Evolutionary conservation across 768 basidiomycete genomes (phyloP).

Genomic region (Russula abietina): DNA sequence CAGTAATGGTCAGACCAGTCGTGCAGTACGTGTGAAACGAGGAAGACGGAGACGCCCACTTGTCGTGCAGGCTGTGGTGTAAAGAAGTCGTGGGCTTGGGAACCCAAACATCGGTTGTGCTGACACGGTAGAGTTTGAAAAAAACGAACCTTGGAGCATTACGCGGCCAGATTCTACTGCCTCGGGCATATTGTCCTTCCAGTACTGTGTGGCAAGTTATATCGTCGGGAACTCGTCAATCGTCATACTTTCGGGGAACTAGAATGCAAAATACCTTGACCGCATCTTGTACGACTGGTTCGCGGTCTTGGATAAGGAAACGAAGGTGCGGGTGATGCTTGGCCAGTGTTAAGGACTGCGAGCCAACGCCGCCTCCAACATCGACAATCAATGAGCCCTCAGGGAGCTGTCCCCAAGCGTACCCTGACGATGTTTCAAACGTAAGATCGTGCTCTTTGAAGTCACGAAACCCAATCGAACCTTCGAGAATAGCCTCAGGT

Average conservation of each 20-base stretch:
- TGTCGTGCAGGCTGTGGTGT: constrained; percentile 26
- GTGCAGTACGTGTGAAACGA: constrained; percentile 31
- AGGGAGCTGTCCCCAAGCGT: constrained; percentile 7
- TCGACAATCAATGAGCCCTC: too few relatives aligned
- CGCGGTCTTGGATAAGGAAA: too few relatives aligned
- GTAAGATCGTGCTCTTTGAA: background rate
- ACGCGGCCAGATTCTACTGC: constrained; percentile 2
- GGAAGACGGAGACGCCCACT: constrained; percentile 30
- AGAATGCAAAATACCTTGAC: background rate
- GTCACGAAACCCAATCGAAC: background rate
- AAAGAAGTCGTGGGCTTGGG: constrained; percentile 27
- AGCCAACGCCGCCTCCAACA: too few relatives aligned
- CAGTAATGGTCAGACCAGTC: constrained; percentile 34
- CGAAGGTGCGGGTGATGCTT: too few relatives aligned
- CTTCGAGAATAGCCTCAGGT: background rate
- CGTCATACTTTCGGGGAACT: background rate
- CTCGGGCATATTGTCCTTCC: too few relatives aligned
- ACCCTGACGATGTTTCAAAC: background rate
- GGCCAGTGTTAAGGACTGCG: too few relatives aligned
- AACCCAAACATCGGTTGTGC: background rate
- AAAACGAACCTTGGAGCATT: constrained; percentile 24
- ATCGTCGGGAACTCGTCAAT: too few relatives aligned
- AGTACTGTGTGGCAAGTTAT: too few relatives aligned
- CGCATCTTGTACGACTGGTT: too few relatives aligned
- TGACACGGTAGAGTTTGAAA: background rate